Evolutionary conservation across 257 asterid genomes (phyloP).

Genomic region (Coffea canephora): DNA sequence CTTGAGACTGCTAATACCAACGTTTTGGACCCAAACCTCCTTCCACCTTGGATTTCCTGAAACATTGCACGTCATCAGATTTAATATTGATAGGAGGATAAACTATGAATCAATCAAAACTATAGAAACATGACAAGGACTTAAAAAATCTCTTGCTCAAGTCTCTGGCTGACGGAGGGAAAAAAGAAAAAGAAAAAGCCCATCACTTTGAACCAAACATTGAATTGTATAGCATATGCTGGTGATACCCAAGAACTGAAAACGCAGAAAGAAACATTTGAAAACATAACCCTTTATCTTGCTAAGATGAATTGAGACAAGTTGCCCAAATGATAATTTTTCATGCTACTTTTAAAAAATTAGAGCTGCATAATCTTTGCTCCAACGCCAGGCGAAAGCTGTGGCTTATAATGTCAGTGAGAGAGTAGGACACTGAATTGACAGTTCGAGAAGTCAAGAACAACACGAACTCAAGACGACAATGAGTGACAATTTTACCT

Average conservation of each 20-base stretch:
- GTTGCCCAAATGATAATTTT: background rate
- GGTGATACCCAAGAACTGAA: background rate
- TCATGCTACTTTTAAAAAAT: background rate
- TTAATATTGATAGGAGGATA: background rate
- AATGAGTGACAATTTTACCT: background rate
- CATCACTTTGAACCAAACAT: background rate
- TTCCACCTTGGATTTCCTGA: conserved; percentile 56
- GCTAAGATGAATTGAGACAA: background rate
- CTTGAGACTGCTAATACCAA: conserved; percentile 38
- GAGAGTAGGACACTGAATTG: background rate
- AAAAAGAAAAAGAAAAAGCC: no score
- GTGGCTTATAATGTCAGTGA: background rate
- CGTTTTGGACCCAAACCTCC: conserved; percentile 25
- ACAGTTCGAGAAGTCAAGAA: background rate
- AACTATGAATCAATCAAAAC: background rate
- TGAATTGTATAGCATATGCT: background rate
- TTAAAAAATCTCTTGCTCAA: background rate
- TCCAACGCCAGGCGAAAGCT: background rate
- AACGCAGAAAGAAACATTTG: background rate
- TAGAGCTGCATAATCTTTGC: background rate
- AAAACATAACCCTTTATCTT: background rate
- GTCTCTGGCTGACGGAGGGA: no score
- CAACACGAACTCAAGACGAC: background rate
- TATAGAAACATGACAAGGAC: background rate
- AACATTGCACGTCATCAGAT: conserved; percentile 18